Evolutionary conservation across 306 rosid genomes (phyloP).

Genomic region (Cucumis cinereus): DNA sequence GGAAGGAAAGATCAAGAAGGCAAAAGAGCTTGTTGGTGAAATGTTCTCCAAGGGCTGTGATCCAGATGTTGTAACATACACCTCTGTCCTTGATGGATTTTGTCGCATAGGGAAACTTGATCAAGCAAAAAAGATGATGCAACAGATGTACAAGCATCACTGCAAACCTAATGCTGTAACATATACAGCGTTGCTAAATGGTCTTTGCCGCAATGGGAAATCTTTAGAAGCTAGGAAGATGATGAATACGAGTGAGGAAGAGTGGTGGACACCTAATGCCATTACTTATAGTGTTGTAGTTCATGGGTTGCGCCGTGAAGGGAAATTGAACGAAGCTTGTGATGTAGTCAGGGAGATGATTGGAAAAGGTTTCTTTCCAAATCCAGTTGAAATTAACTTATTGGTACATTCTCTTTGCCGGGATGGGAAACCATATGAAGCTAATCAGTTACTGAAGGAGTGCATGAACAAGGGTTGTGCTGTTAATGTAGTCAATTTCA

Average conservation of each 20-base stretch:
- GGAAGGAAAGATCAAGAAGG: conserved; percentile 41
- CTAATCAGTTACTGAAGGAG: conserved; percentile 60
- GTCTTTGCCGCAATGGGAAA: conserved; percentile 69
- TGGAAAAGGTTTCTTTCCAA: conserved; percentile 51
- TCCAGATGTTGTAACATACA: conserved; percentile 85
- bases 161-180: conserved; percentile 78
- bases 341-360: conserved; percentile 60
- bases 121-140: conserved; percentile 76
- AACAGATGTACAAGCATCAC: conserved; percentile 72
- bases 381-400: conserved; percentile 70
- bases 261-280: conserved; percentile 82
- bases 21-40: conserved; percentile 51
- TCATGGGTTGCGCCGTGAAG: conserved; percentile 78
- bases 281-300: conserved; percentile 60
- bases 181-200: conserved; percentile 61
- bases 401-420: conserved; percentile 55
- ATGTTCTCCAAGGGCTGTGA: conserved; percentile 59
- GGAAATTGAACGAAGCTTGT: conserved; percentile 63
- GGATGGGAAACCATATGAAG: conserved; percentile 50
- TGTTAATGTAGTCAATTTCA: conserved; percentile 66
- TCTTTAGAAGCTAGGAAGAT: conserved; percentile 70
- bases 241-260: conserved; percentile 62
- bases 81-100: conserved; percentile 59
- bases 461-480: conserved; percentile 67
- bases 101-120: conserved; percentile 64